phyloP scores from a whole-genome alignment of 116 monocot species.

The Iris pallida region DNA sequence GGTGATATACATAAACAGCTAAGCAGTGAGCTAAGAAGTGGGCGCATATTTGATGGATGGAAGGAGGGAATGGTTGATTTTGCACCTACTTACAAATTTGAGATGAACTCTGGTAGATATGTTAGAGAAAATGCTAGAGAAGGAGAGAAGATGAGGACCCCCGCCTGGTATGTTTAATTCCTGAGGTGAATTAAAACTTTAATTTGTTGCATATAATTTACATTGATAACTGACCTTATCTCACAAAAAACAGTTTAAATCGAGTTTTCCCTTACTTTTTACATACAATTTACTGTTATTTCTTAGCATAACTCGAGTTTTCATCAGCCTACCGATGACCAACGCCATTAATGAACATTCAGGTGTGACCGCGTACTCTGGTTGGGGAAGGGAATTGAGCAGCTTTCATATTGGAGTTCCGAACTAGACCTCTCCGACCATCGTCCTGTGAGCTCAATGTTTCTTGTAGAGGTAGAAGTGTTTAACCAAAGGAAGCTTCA shows the following conservation, averaged over 20 bases:
- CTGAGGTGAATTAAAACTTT: too few relatives aligned
- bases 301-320: too few relatives aligned
- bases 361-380: slow-evolving; percentile 84
- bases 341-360: not conserved
- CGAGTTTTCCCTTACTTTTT: too few relatives aligned
- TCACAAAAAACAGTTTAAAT: too few relatives aligned
- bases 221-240: too few relatives aligned
- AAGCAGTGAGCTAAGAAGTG: slow-evolving; percentile 48
- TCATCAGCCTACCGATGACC: too few relatives aligned
- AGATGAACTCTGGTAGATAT: slow-evolving; percentile 42
- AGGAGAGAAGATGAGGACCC: slow-evolving; percentile 63
- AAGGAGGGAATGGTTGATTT: slow-evolving; percentile 54
- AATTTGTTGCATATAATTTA: too few relatives aligned
- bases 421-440: slow-evolving; percentile 63
- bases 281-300: too few relatives aligned
- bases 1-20: slow-evolving; percentile 21
- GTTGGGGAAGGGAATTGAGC: slow-evolving; percentile 58
- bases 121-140: slow-evolving; percentile 43
- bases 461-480: slow-evolving; percentile 58
- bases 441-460: slow-evolving; percentile 54
- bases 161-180: slow-evolving; percentile 49
- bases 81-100: slow-evolving; percentile 73
- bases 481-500: slow-evolving; percentile 51
- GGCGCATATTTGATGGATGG: slow-evolving; percentile 65
- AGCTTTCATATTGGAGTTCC: slow-evolving; percentile 48